Evolutionary conservation across 2,329 filamentous ascomycete genomes (phyloP).

Genomic region (Albophoma yamanashiensis): DNA sequence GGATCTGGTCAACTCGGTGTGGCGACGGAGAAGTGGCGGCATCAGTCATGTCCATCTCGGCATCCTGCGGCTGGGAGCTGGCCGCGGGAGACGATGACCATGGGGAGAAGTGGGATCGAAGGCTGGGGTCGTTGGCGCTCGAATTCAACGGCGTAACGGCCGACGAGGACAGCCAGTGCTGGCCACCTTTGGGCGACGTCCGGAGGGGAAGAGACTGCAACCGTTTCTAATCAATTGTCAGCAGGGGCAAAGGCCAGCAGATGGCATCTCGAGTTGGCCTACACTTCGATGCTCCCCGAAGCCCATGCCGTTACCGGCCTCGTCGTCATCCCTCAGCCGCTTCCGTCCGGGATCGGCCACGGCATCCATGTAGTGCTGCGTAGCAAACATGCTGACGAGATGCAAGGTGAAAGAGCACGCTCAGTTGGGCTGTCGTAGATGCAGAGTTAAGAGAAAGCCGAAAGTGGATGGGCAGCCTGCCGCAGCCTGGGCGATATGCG

Average conservation of each 20-base stretch:
- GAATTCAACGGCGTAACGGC: constrained; percentile 29
- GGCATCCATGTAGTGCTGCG: constrained; percentile 19
- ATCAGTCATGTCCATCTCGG: constrained; percentile 42
- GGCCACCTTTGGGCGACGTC: constrained; percentile 26
- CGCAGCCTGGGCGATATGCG: not conserved
- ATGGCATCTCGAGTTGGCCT: constrained; percentile 10
- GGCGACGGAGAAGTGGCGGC: constrained; percentile 7
- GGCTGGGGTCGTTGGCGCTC: constrained; percentile 24
- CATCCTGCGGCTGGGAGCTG: constrained; percentile 14
- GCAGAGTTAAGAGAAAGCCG: no score
- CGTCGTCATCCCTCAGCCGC: constrained; percentile 35
- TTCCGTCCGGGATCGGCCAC: constrained; percentile 28
- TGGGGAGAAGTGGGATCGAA: constrained; percentile 19
- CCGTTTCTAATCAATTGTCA: constrained; percentile 34
- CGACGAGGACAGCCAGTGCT: constrained; percentile 17
- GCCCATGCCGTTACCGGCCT: constrained; percentile 24
- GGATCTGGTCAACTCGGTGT: constrained; percentile 9
- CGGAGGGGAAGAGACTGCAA: constrained; percentile 41
- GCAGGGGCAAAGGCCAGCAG: not conserved
- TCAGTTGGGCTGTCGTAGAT: not conserved
- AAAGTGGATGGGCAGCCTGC: not conserved
- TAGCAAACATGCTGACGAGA: constrained; percentile 24
- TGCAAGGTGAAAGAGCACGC: not conserved
- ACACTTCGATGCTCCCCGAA: constrained; percentile 42
- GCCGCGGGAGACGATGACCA: constrained; percentile 17